Evolutionary conservation across 306 rosid genomes (phyloP).

Genomic region (Cotoneaster glaucophyllus): DNA sequence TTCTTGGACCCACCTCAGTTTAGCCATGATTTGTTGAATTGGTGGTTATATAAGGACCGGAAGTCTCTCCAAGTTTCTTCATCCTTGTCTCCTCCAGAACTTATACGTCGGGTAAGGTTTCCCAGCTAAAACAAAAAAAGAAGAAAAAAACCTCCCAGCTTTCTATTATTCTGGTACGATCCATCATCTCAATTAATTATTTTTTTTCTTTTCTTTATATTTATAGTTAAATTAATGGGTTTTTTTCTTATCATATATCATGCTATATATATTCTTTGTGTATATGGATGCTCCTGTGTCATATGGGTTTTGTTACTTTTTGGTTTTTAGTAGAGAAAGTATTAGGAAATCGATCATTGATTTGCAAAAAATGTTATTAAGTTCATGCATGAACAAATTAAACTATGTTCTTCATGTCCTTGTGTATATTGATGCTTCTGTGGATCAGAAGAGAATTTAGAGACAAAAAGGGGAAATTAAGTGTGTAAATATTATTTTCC

Average conservation of each 20-base stretch:
- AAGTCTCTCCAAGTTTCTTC: fast-evolving
- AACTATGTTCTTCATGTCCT: background rate
- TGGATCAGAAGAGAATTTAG: too few relatives aligned
- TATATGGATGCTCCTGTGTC: background rate
- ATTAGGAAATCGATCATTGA: too few relatives aligned
- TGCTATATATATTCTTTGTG: background rate
- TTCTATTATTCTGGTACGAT: background rate
- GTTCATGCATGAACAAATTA: background rate
- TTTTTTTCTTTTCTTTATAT: background rate
- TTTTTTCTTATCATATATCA: too few relatives aligned
- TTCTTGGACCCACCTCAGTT: too few relatives aligned
- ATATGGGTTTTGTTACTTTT: background rate
- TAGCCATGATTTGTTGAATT: constrained; percentile 4
- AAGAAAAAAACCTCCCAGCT: background rate
- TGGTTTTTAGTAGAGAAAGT: too few relatives aligned
- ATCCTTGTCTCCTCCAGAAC: background rate
- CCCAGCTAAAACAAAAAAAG: too few relatives aligned
- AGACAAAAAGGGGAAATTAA: too few relatives aligned
- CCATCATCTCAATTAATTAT: too few relatives aligned
- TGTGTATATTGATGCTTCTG: too few relatives aligned
- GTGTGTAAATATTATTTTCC: too few relatives aligned
- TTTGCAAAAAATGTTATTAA: too few relatives aligned
- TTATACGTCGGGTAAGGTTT: background rate
- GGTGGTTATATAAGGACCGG: constrained; percentile 1
- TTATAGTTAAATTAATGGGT: too few relatives aligned